phyloP scores from a whole-genome alignment of 2,329 filamentous ascomycete genomes.

The Ascomycota sp. region DNA sequence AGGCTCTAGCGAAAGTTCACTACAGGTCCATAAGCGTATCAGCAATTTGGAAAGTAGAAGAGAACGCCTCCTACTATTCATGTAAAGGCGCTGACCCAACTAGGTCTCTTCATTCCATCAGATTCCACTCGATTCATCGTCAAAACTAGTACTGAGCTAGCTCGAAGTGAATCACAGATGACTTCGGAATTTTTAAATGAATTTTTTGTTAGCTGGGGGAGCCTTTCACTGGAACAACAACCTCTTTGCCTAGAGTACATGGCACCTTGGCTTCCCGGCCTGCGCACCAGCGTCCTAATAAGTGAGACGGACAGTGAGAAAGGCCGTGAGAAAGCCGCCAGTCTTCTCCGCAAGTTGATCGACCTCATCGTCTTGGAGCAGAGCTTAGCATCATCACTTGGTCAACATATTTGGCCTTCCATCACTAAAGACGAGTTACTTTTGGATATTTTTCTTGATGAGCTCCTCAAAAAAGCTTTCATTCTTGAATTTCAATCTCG shows the following conservation, averaged over 20 bases:
- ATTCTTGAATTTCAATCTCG: conserved; percentile 2
- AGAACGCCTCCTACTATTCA: neutral
- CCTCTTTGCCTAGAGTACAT: conserved; percentile 45
- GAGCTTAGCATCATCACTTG: conserved; percentile 33
- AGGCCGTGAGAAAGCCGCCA: conserved; percentile 39
- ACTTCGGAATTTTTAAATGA: conserved; percentile 50
- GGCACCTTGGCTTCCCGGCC: conserved; percentile 42
- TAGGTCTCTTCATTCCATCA: conserved; percentile 39
- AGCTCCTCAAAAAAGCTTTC: conserved; percentile 40
- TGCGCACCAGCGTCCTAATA: conserved; percentile 35
- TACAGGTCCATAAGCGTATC: no score
- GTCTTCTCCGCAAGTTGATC: conserved; percentile 42
- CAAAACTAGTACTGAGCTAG: conserved; percentile 40
- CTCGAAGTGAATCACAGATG: conserved; percentile 39
- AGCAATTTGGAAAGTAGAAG: no score
- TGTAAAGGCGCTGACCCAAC: conserved; percentile 6
- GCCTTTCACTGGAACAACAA: conserved; percentile 43
- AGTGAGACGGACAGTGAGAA: conserved; percentile 41
- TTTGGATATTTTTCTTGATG: conserved; percentile 43
- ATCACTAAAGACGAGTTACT: conserved; percentile 42
- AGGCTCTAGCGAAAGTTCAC: conserved; percentile 3
- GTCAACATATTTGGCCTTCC: conserved; percentile 42
- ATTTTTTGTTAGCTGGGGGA: conserved; percentile 52
- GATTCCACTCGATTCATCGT: conserved; percentile 43
- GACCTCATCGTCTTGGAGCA: conserved; percentile 40